Evolutionary conservation across 2,329 filamentous ascomycete genomes (phyloP).

Genomic region (Cercospora beticola): DNA sequence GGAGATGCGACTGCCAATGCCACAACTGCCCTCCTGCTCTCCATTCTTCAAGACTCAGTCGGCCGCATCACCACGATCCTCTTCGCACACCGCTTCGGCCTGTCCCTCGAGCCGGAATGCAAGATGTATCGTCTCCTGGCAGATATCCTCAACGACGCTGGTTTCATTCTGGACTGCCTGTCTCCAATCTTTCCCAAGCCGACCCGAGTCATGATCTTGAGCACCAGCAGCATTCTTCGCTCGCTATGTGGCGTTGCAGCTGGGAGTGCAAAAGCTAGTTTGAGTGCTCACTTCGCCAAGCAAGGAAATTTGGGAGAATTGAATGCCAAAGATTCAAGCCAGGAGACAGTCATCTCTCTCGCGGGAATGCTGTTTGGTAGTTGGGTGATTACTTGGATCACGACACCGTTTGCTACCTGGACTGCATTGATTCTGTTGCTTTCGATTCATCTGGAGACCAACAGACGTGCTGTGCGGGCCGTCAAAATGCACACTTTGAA

Average conservation of each 20-base stretch:
- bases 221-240: constrained; percentile 60
- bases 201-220: constrained; percentile 57
- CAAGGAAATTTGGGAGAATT: constrained; percentile 87
- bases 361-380: constrained; percentile 84
- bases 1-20: constrained; percentile 77
- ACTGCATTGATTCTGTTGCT: constrained; percentile 69
- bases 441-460: constrained; percentile 74
- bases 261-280: constrained; percentile 82
- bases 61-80: constrained; percentile 80
- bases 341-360: constrained; percentile 89
- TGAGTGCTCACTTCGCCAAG: constrained; percentile 88
- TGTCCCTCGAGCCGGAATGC: constrained; percentile 82
- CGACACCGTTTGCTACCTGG: constrained; percentile 71
- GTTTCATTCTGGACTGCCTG: constrained; percentile 81
- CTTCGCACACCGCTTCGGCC: constrained; percentile 79
- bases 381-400: constrained; percentile 73
- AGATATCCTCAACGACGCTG: constrained; percentile 83
- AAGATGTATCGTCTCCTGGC: constrained; percentile 86
- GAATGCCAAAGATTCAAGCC: constrained; percentile 91
- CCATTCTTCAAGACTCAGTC: constrained; percentile 77
- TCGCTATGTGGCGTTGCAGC: constrained; percentile 86
- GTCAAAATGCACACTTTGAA: constrained; percentile 85
- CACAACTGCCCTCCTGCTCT: constrained; percentile 77
- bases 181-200: constrained; percentile 69
- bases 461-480: constrained; percentile 79